A percentile compares a stretch with the other conserved stretches of the same genome.
Evolutionary conservation across 2,329 filamentous ascomycete genomes (phyloP).

Genomic region (Ilyonectria destructans): DNA sequence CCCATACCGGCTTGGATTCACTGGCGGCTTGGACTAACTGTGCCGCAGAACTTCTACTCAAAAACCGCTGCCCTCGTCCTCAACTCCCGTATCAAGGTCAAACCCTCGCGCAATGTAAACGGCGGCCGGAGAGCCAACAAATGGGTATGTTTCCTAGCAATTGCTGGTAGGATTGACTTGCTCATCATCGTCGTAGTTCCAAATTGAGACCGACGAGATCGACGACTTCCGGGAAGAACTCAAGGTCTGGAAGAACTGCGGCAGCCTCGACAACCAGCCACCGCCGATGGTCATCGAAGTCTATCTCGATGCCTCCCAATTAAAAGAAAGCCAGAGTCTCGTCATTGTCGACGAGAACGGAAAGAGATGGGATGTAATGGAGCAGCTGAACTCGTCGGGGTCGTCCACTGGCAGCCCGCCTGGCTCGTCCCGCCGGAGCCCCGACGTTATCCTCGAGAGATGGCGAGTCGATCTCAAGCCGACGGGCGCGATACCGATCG

Average conservation of each 20-base stretch:
- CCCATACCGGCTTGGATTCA: not conserved
- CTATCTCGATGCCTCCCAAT: slow-evolving; percentile 84
- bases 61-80: slow-evolving; percentile 90
- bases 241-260: slow-evolving; percentile 84
- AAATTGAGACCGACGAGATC: slow-evolving; percentile 93
- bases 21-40: slow-evolving; percentile 31
- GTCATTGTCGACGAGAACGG: slow-evolving; percentile 91
- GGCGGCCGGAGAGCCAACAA: slow-evolving; percentile 79
- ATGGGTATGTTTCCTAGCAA: slow-evolving; percentile 77
- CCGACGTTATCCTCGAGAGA: slow-evolving; percentile 89
- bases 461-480: slow-evolving; percentile 88
- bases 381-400: slow-evolving; percentile 80
- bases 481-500: slow-evolving; percentile 63
- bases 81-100: slow-evolving; percentile 84
- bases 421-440: slow-evolving; percentile 64
- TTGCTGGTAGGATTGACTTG: not conserved
- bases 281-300: slow-evolving; percentile 92
- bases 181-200: slow-evolving; percentile 77
- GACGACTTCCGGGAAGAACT: slow-evolving; percentile 89
- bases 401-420: slow-evolving; percentile 66
- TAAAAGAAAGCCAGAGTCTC: slow-evolving; percentile 88
- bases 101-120: slow-evolving; percentile 60
- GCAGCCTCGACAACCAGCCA: slow-evolving; percentile 83
- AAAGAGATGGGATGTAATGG: slow-evolving; percentile 93
- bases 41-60: slow-evolving; percentile 85